A percentile compares a stretch with the other conserved stretches of the same genome.
Conservation (phyloP, 176 grass and related monocot species). For the Areca catechu region DNA sequence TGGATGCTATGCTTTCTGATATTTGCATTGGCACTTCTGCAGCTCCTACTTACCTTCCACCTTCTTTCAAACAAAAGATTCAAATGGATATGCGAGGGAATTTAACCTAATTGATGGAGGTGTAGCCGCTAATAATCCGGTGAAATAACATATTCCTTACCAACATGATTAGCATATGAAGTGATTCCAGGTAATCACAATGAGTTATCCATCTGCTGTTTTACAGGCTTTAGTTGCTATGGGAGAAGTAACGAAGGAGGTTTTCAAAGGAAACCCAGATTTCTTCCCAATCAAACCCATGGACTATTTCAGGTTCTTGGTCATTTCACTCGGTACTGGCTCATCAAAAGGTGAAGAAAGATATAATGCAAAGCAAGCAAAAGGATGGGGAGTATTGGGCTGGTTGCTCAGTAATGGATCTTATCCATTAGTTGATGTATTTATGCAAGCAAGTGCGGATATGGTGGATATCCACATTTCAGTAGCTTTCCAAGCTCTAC, state of each 20-base stretch:
- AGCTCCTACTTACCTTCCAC: not conserved
- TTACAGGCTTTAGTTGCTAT: constrained; percentile 9
- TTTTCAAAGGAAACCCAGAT: constrained; percentile 4
- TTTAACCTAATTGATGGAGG: constrained; percentile 21
- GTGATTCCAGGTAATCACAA: no score
- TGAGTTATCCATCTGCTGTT: no score
- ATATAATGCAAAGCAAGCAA: constrained; percentile 1
- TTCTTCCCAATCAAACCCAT: no score
- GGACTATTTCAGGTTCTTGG: constrained; percentile 16
- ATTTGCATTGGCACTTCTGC: constrained; percentile 10
- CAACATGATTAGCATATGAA: no score
- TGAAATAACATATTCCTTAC: not conserved
- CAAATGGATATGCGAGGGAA: not conserved
- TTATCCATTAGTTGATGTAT: constrained; percentile 2
- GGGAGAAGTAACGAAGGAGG: constrained; percentile 13
- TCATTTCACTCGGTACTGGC: constrained; percentile 14
- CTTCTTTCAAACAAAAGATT: constrained; percentile 2
- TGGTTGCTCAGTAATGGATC: constrained; percentile 8
- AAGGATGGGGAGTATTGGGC: constrained; percentile 1
- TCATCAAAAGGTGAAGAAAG: constrained; percentile 1
- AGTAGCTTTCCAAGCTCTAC: constrained; percentile 9
- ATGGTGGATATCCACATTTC: constrained; percentile 23
- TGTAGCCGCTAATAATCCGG: constrained; percentile 18
- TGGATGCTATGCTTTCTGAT: constrained; percentile 1
- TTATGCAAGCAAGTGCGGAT: constrained; percentile 1